Percentiles rank a stretch among this genome's conserved stretches.
Conservation (phyloP, 331 rosid species). For the Dryas integrifolia region DNA sequence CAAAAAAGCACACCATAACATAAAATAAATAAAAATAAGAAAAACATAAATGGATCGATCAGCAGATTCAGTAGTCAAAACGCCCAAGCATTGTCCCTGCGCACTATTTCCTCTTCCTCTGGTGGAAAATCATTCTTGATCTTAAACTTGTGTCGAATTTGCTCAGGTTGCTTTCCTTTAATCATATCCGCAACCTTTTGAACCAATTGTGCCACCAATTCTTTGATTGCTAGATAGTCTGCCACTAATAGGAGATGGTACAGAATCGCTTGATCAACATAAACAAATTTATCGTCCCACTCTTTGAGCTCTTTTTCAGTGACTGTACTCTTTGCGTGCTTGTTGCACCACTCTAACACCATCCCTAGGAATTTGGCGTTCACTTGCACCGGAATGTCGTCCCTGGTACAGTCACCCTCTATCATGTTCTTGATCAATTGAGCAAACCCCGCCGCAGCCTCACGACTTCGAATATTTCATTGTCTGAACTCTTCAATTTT, state of each 20-base stretch:
- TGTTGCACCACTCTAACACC: conserved; percentile 12
- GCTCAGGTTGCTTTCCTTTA: background rate
- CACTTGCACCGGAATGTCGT: background rate
- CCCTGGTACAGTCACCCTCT: background rate
- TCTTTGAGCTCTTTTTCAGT: background rate
- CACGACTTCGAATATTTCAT: background rate
- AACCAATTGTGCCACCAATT: background rate
- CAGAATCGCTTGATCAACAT: conserved; percentile 15
- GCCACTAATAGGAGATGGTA: conserved; percentile 13
- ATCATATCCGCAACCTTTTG: conserved; percentile 8
- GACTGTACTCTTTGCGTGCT: background rate
- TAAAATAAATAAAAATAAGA: background rate
- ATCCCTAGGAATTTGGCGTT: background rate
- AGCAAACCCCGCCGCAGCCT: background rate
- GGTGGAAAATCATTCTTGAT: conserved; percentile 18
- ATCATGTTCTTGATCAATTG: conserved; percentile 7
- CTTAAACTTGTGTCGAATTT: background rate
- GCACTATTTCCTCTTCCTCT: background rate
- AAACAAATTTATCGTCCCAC: conserved; percentile 15
- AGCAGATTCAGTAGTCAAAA: background rate
- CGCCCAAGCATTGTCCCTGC: background rate
- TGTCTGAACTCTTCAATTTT: background rate
- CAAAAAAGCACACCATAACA: background rate
- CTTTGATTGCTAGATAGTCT: background rate
- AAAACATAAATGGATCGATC: too few relatives aligned